Percentiles rank a stretch among this genome's conserved stretches.
These are phyloP conservation scores for Nicotiana undulata DNA, from an alignment of 257 asterid genomes.

Conservation along the genomic window DNA sequence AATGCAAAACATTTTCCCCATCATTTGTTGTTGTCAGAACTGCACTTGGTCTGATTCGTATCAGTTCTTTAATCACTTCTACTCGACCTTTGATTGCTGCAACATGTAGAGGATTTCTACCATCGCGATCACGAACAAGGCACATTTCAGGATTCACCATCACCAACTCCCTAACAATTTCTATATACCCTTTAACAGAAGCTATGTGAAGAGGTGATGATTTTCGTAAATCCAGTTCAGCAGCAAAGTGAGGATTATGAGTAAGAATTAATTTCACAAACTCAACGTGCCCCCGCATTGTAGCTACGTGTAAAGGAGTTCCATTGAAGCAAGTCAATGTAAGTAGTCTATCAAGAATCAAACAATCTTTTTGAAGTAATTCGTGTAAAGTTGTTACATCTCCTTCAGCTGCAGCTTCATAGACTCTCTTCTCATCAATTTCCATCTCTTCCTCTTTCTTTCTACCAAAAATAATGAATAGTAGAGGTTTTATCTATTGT, in stretches of 20 bases:
- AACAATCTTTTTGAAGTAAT: conserved; percentile 17
- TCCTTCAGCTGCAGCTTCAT: conserved; percentile 28
- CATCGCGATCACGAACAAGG: conserved; percentile 17
- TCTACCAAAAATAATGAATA: background rate
- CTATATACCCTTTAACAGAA: conserved; percentile 23
- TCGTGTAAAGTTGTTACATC: background rate
- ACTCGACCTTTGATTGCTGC: conserved; percentile 33
- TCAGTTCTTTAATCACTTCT: conserved; percentile 23
- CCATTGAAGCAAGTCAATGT: conserved; percentile 10
- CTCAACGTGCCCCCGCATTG: conserved; percentile 22
- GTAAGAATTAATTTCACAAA: conserved; percentile 12
- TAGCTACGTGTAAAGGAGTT: conserved; percentile 40
- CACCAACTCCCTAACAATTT: conserved; percentile 13
- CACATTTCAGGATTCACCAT: conserved; percentile 12
- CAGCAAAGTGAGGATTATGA: conserved; percentile 16
- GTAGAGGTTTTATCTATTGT: background rate
- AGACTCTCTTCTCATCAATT: conserved; percentile 14
- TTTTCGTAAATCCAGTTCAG: conserved; percentile 20
- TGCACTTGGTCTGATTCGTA: conserved; percentile 7
- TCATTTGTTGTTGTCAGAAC: conserved; percentile 16
- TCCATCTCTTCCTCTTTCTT: conserved; percentile 9
- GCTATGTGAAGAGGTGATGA: conserved; percentile 33
- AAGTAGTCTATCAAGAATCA: conserved; percentile 25
- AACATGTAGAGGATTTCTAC: conserved; percentile 33
- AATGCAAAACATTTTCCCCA: conserved; percentile 25